Conservation (phyloP, 2,329 filamentous ascomycete species). For the Achaetomium macrosporum region DNA sequence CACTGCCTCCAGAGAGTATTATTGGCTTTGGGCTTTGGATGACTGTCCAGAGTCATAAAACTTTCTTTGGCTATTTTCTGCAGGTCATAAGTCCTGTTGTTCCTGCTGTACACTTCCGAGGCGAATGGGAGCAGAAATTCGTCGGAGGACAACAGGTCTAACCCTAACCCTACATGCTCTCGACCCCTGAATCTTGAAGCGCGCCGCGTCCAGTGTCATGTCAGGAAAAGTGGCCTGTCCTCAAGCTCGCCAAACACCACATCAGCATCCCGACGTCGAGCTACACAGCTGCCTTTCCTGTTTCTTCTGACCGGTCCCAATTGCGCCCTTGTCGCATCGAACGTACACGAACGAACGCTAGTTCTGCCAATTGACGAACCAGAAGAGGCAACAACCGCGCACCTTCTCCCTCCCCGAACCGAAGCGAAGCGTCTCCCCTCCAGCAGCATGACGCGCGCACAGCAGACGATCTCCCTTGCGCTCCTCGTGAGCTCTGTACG, state of each 20-base stretch:
- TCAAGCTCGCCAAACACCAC: background rate
- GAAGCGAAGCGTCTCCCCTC: background rate
- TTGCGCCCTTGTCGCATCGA: background rate
- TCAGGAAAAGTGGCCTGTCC: constrained; percentile 10
- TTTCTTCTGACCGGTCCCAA: background rate
- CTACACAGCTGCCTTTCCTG: background rate
- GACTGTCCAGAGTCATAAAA: no score
- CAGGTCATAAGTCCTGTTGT: no score
- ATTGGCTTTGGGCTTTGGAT: no score
- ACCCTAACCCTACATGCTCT: constrained; percentile 3
- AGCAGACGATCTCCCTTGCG: constrained; percentile 83
- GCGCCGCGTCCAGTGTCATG: background rate
- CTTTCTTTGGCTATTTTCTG: no score
- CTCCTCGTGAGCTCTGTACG: constrained; percentile 81
- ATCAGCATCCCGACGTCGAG: background rate
- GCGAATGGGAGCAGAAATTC: no score
- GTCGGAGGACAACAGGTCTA: background rate
- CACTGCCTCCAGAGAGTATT: no score
- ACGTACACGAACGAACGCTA: background rate
- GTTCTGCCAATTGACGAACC: background rate
- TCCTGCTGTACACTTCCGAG: no score
- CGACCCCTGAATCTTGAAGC: background rate
- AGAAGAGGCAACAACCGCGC: background rate
- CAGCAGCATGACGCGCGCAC: constrained; percentile 80
- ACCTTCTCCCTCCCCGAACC: background rate